Conservation (phyloP, 2,329 filamentous ascomycete genomes). For the Nigrospora oryzae region DNA sequence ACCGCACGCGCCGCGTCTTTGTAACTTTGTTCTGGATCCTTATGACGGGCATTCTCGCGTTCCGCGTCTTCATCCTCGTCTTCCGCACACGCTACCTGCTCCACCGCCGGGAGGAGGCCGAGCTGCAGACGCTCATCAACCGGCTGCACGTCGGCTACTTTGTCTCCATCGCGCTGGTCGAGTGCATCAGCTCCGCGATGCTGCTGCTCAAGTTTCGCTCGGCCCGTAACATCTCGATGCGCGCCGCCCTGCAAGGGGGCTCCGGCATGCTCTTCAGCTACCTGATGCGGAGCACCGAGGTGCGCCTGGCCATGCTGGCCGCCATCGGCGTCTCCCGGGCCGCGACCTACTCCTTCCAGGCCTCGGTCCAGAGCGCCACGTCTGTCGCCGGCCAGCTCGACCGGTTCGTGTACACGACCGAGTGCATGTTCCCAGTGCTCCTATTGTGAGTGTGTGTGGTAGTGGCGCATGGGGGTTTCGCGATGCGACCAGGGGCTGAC, state of each 20-base stretch:
- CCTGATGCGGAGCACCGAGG: conserved; percentile 30
- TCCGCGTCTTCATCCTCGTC: conserved; percentile 32
- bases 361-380: conserved; percentile 24
- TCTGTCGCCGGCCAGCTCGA: conserved; percentile 27
- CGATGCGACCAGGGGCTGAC: not conserved
- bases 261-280: conserved; percentile 25
- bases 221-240: conserved; percentile 20
- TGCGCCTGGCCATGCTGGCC: conserved; percentile 27
- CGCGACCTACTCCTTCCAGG: conserved; percentile 31
- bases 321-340: conserved; percentile 28
- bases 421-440: conserved; percentile 31
- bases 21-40: conserved; percentile 48
- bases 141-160: conserved; percentile 33
- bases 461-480: too few relatives aligned
- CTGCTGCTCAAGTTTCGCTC: conserved; percentile 26
- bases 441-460: conserved; percentile 23
- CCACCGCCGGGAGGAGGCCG: conserved; percentile 5
- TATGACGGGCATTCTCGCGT: conserved; percentile 38
- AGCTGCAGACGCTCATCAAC: conserved; percentile 22
- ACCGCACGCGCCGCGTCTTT: conserved; percentile 32
- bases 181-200: conserved; percentile 30
- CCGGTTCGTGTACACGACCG: conserved; percentile 30
- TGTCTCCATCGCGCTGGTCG: conserved; percentile 27
- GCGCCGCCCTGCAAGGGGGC: conserved; percentile 12
- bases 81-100: conserved; percentile 21